Base-by-base conservation (phyloP, 768 basidiomycete genomes). In the Amanita fuliginea region DNA sequence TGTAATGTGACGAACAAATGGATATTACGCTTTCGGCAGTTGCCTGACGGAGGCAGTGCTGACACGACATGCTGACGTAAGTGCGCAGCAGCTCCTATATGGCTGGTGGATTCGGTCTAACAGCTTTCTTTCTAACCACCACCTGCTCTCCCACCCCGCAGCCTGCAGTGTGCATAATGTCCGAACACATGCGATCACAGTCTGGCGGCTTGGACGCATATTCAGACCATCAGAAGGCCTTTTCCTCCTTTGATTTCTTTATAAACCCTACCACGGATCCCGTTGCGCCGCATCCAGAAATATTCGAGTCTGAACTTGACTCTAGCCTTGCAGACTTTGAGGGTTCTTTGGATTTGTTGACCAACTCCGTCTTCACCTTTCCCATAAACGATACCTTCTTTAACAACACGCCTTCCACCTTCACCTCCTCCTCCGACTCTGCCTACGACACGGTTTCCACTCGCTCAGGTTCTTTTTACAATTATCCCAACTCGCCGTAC, bases 231-330 rank as follows among this genome's bases (percentile, higher is more conserved):
- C 60, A 56, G 36, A 66, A 68, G 54, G 58, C 62, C 53, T 63
- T 58, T 22, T 54, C 75, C 60, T 68, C 68, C 66, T 69, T 78
- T 63, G 78, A 78, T 65, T 82, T 83, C 70, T 73, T 78, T 67
- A 81, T 80, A 62, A 77, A 78, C 59, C 72, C 76, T 54, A 75
- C 79, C 56, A 70, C 77, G 52, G 85, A 86, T 67, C 75, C 85
- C 66, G 72, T 80, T 58, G 84, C 83, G 47, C 85, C 86, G 39
- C 78, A 83, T 60, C 83, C 85, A 53, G 86, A 89, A 72, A 73
- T 80, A 55, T 90, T 91, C 69, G 88, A 90, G 62, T 76, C 76
- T 46, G 88, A 91, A 67, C 76, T 91, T 59, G 87, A 88, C 66
- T 71, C 70, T 30, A 76, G 70, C 67, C 77, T 86, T 58, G 78